Evolutionary conservation across 345 rosid genomes (phyloP).

Genomic region (Corchorus capsularis): DNA sequence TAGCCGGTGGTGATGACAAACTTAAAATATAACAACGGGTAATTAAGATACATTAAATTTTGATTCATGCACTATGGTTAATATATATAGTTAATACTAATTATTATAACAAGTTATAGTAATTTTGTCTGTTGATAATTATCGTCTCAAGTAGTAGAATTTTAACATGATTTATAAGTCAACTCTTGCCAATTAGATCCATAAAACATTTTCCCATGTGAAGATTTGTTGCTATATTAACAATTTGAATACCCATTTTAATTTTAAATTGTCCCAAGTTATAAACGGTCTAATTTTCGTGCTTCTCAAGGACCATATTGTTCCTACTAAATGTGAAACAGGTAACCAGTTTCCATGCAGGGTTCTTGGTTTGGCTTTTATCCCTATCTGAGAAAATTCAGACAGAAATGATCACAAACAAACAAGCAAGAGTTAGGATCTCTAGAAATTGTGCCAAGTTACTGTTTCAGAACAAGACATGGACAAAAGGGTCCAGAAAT

Average conservation of each 20-base stretch:
- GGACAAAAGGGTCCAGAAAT: background rate
- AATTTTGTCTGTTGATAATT: too few relatives aligned
- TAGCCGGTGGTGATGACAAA: background rate
- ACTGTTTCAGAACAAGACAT: background rate
- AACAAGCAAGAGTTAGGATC: background rate
- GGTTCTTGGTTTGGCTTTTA: background rate
- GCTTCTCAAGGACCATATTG: background rate
- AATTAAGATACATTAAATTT: too few relatives aligned
- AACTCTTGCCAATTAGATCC: background rate
- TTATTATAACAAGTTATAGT: too few relatives aligned
- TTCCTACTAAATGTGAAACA: constrained; percentile 6
- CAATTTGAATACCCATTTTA: background rate
- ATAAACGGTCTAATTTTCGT: background rate
- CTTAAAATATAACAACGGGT: background rate
- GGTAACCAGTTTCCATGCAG: background rate
- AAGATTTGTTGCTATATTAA: background rate
- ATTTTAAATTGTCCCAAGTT: background rate
- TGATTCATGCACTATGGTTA: too few relatives aligned
- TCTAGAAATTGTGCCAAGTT: background rate
- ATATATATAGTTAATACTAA: too few relatives aligned
- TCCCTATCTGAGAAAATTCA: constrained; percentile 1
- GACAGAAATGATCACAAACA: background rate
- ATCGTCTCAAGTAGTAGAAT: too few relatives aligned
- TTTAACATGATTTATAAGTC: background rate
- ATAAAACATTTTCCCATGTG: background rate